phyloP scores from a whole-genome alignment of 1,284 basidiomycete species.

The Leccinum idahoense region DNA sequence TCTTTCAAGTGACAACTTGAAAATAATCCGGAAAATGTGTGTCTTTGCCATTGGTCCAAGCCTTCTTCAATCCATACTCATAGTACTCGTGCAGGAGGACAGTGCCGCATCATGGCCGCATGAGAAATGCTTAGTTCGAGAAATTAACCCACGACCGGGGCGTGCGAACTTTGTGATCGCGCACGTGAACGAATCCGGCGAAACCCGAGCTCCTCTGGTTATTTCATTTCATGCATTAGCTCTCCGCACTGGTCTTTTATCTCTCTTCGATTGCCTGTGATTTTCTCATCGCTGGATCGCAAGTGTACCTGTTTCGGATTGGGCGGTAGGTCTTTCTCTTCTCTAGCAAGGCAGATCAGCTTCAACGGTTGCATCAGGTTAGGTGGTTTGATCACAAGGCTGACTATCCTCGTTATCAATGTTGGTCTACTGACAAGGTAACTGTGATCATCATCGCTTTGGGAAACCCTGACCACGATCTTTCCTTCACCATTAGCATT shows the following conservation, averaged over 20 bases:
- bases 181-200: no score
- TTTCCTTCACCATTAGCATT: constrained; percentile 10
- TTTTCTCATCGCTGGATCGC: constrained; percentile 29
- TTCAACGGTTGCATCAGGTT: constrained; percentile 15
- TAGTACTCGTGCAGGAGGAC: no score
- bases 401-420: constrained; percentile 29
- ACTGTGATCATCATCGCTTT: not conserved
- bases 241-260: constrained; percentile 29
- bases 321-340: constrained; percentile 21
- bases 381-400: constrained; percentile 25
- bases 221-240: constrained; percentile 9
- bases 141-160: no score
- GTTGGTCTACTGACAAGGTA: constrained; percentile 30
- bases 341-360: not conserved
- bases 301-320: constrained; percentile 28
- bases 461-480: not conserved
- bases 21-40: no score
- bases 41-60: no score
- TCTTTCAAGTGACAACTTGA: no score
- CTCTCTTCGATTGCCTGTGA: constrained; percentile 28
- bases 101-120: no score
- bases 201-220: no score
- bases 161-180: no score
- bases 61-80: no score
- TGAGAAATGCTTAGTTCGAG: no score